A percentile compares a stretch with the other conserved stretches of the same genome.
phyloP scores from a whole-genome alignment of 1,284 basidiomycete species.

The Exsudoporus floridanus region DNA sequence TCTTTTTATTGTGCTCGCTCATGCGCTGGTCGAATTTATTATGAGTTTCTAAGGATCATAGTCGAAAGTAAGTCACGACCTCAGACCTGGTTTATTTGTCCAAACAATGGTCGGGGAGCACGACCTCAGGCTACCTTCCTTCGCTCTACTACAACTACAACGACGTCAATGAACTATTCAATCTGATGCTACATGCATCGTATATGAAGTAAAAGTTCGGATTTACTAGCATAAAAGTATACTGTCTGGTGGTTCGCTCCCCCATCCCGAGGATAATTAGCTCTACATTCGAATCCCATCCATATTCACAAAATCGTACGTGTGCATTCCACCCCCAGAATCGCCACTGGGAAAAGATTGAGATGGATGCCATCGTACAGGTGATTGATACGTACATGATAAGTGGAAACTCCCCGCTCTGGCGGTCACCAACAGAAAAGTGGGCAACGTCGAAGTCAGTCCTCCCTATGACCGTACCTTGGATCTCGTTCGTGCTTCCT shows the following conservation, averaged over 20 bases:
- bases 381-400: constrained; percentile 53
- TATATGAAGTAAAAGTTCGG: constrained; percentile 3
- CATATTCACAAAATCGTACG: constrained; percentile 29
- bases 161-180: background rate
- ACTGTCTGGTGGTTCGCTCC: background rate
- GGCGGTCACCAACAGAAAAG: constrained; percentile 59
- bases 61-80: constrained; percentile 12
- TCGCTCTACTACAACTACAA: background rate
- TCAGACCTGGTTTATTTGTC: constrained; percentile 32
- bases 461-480: constrained; percentile 52
- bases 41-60: constrained; percentile 9
- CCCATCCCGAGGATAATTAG: background rate
- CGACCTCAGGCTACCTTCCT: background rate
- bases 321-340: constrained; percentile 35
- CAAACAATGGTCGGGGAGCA: constrained; percentile 27
- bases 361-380: constrained; percentile 4
- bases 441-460: constrained; percentile 55
- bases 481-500: constrained; percentile 38
- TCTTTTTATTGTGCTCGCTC: constrained; percentile 30
- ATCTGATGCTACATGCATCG: constrained; percentile 2
- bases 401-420: constrained; percentile 51
- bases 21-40: constrained; percentile 20
- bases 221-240: constrained; percentile 10
- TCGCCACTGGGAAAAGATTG: constrained; percentile 26
- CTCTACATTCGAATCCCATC: constrained; percentile 24